Conservation (phyloP, 192 early-diverging fungal genomes). For the Phlyctochytrium planicorne region DNA sequence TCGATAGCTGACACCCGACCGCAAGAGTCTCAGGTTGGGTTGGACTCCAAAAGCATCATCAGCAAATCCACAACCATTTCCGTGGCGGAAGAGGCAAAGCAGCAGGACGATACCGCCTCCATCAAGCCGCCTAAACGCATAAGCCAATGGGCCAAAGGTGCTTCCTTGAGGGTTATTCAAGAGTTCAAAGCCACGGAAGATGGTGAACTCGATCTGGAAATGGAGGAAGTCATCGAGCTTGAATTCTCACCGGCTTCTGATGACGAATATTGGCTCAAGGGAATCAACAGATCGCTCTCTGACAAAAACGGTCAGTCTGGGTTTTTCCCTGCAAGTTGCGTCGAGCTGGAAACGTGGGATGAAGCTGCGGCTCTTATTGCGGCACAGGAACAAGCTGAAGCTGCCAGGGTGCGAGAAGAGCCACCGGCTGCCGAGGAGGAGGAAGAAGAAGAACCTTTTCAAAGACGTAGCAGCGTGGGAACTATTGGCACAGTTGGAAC, state of each 20-base stretch:
- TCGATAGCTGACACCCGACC: too few species aligned
- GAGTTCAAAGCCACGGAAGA: slow-evolving; percentile 26
- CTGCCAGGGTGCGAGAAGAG: background rate
- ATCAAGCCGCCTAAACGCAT: background rate
- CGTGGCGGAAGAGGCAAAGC: background rate
- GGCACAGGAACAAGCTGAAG: background rate
- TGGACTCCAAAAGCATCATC: background rate
- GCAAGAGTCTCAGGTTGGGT: background rate
- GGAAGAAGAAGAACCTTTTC: slow-evolving; percentile 14
- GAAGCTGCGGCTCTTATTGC: background rate
- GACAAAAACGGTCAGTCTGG: slow-evolving; percentile 46
- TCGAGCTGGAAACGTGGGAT: slow-evolving; percentile 46
- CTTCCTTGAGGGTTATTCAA: slow-evolving; percentile 24
- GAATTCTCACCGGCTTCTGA: slow-evolving; percentile 29
- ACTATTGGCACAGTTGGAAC: too few species aligned
- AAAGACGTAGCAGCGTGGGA: slow-evolving; percentile 28
- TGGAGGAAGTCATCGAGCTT: slow-evolving; percentile 35
- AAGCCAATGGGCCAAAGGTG: slow-evolving; percentile 6
- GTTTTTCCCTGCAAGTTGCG: slow-evolving; percentile 44
- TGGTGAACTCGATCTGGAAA: slow-evolving; percentile 40
- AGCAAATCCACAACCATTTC: background rate
- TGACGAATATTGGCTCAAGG: slow-evolving; percentile 41
- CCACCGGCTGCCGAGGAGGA: slow-evolving; percentile 13
- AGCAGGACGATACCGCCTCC: background rate
- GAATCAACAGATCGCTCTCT: slow-evolving; percentile 45